phyloP scores from a whole-genome alignment of 352 stramenopile species.

The Nothophytophthora sp. region DNA sequence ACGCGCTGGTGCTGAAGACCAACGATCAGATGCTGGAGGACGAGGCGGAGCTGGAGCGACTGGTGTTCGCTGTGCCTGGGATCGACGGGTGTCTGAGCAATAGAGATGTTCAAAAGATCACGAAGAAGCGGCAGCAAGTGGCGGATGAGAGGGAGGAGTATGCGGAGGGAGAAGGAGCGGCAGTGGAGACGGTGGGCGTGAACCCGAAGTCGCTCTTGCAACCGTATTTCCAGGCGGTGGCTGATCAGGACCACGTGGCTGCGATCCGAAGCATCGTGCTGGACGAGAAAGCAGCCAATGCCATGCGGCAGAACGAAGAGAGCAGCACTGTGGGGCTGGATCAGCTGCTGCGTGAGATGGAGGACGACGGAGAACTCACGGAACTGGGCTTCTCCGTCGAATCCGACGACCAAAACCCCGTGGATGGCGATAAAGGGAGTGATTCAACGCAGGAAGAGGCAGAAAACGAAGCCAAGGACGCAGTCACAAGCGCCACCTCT shows the following conservation, averaged over 20 bases:
- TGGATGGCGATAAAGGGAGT: constrained; percentile 1
- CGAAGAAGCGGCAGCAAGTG: not conserved
- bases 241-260: constrained; percentile 49
- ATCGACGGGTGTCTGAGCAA: constrained; percentile 54
- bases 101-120: constrained; percentile 43
- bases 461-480: not conserved
- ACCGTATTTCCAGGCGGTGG: constrained; percentile 70
- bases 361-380: constrained; percentile 64
- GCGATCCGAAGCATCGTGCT: constrained; percentile 55
- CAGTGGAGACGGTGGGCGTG: constrained; percentile 42
- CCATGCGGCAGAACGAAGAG: constrained; percentile 53
- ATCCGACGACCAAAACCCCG: constrained; percentile 27
- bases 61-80: constrained; percentile 57
- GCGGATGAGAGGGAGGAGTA: constrained; percentile 4
- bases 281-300: constrained; percentile 62
- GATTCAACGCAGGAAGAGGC: not conserved
- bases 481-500: not conserved
- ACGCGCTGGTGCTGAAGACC: constrained; percentile 35
- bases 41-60: constrained; percentile 30
- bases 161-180: not conserved
- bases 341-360: constrained; percentile 66
- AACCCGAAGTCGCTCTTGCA: constrained; percentile 59
- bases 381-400: constrained; percentile 62
- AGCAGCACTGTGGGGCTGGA: constrained; percentile 64
- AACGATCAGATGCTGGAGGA: constrained; percentile 14